phyloP scores from a whole-genome alignment of 2,329 filamentous ascomycete species.

The Cladosporium sp. region DNA sequence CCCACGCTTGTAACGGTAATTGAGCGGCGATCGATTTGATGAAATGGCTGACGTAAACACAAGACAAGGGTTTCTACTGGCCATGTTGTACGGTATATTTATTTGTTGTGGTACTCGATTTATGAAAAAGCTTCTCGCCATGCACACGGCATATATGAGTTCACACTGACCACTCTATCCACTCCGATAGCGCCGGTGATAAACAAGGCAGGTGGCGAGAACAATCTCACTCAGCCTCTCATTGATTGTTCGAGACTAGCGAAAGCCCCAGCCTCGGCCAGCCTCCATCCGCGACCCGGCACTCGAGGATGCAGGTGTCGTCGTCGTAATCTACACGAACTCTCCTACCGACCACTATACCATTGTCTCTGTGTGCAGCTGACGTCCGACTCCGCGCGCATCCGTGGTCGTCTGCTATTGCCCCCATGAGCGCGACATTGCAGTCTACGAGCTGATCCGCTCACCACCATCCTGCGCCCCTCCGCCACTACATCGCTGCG shows the following conservation, averaged over 20 bases:
- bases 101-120: not conserved
- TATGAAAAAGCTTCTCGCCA: not conserved
- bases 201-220: not conserved
- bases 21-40: not conserved
- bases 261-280: not conserved
- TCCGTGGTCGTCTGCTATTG: not conserved
- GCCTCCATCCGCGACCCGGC: not conserved
- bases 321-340: not conserved
- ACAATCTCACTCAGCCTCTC: too few relatives aligned
- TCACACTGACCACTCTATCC: too few relatives aligned
- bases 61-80: not conserved
- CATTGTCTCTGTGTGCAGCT: not conserved
- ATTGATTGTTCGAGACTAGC: too few relatives aligned
- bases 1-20: not conserved
- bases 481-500: not conserved
- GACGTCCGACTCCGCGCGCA: not conserved
- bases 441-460: conserved; percentile 11
- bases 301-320: not conserved
- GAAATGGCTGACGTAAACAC: not conserved
- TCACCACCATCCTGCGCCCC: conserved; percentile 3
- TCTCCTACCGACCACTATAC: not conserved
- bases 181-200: not conserved
- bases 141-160: not conserved
- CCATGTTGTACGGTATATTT: not conserved
- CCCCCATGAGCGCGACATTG: conserved; percentile 5